Percentiles rank a stretch among this genome's conserved stretches.
Conservation (phyloP, 768 basidiomycete species). For the Candolleomyces eurysporus region DNA sequence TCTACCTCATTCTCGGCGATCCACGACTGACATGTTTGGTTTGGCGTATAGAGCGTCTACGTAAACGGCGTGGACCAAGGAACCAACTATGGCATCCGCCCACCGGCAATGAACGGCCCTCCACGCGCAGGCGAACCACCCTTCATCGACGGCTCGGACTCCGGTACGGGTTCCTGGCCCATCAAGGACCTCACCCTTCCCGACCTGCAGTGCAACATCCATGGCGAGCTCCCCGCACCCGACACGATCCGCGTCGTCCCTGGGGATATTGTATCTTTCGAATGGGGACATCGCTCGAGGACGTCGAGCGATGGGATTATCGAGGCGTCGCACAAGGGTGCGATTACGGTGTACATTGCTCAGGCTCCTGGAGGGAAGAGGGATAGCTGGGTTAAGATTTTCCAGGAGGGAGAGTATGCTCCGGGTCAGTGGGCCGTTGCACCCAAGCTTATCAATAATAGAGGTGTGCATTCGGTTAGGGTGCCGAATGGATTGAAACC, state of each 20-base stretch:
- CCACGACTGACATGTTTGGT: background rate
- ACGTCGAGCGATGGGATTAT: conserved; percentile 30
- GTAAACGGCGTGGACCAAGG: conserved; percentile 37
- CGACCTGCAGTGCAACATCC: conserved; percentile 28
- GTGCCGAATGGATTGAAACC: conserved; percentile 15
- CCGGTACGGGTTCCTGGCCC: conserved; percentile 11
- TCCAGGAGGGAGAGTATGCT: conserved; percentile 24
- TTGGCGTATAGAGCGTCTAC: conserved; percentile 21
- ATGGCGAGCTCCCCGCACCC: conserved; percentile 9
- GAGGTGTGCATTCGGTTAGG: conserved; percentile 30
- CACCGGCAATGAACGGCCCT: conserved; percentile 11
- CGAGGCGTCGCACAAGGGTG: conserved; percentile 32
- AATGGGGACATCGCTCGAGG: conserved; percentile 30
- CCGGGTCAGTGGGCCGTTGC: conserved; percentile 28
- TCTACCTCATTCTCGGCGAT: background rate
- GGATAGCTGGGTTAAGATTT: conserved; percentile 33
- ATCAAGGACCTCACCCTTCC: conserved; percentile 20
- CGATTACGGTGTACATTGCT: conserved; percentile 32
- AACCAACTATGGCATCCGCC: conserved; percentile 11
- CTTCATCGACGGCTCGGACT: conserved; percentile 12
- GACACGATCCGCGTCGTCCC: conserved; percentile 26
- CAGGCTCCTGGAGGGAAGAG: conserved; percentile 19
- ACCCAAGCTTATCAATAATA: conserved; percentile 27
- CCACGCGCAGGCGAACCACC: conserved; percentile 9
- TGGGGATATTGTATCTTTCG: conserved; percentile 32